phyloP scores from a whole-genome alignment of 805 yeast species.

The Limtongozyma cylindracea region DNA sequence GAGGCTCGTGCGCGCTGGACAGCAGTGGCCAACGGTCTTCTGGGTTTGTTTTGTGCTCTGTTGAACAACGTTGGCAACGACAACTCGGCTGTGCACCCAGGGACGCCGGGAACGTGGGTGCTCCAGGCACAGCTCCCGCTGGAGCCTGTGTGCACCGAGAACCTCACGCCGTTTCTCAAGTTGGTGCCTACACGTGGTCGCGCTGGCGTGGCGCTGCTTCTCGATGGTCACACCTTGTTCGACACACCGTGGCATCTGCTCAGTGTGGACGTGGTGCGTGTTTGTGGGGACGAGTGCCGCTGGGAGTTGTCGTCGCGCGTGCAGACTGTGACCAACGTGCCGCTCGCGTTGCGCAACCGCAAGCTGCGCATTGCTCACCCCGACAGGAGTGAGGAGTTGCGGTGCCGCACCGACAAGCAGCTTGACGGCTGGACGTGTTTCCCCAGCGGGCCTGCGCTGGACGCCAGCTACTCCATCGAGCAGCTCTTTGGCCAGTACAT shows the following conservation, averaged over 20 bases:
- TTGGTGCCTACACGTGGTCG: constrained; percentile 80
- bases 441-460: constrained; percentile 32
- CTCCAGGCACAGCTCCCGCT: constrained; percentile 77
- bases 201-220: constrained; percentile 61
- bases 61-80: constrained; percentile 58
- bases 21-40: constrained; percentile 42
- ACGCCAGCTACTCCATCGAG: constrained; percentile 23
- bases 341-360: constrained; percentile 30
- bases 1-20: constrained; percentile 47
- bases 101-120: constrained; percentile 23
- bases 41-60: constrained; percentile 91
- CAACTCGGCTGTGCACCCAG: too few species aligned
- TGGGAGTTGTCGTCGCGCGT: constrained; percentile 38
- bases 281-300: constrained; percentile 19
- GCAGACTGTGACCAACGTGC: constrained; percentile 48
- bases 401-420: constrained; percentile 46
- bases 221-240: constrained; percentile 79
- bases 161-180: constrained; percentile 79
- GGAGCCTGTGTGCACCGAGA: constrained; percentile 93
- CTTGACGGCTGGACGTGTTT: constrained; percentile 47
- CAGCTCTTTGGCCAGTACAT: constrained; percentile 50
- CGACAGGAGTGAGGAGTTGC: constrained; percentile 33
- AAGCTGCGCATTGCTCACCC: constrained; percentile 66
- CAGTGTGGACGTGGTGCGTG: constrained; percentile 56
- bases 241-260: constrained; percentile 88